Percentiles rank a stretch among this genome's conserved stretches.
These are phyloP conservation scores for Trichoderma gamsii DNA, from an alignment of 495 filamentous ascomycete species.

Conservation along the genomic window DNA sequence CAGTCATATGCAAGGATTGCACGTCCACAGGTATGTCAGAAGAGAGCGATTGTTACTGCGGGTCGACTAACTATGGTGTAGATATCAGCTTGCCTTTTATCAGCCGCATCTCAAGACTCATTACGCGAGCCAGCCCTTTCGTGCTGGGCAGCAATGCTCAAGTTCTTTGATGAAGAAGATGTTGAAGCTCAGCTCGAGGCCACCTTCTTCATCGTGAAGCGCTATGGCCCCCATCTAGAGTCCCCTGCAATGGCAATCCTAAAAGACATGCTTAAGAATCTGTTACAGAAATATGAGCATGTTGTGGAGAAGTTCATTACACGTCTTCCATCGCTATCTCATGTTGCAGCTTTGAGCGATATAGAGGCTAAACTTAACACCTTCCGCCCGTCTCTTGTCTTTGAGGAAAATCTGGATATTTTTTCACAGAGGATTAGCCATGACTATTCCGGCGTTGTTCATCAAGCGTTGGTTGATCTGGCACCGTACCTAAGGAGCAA, in stretches of 20 bases:
- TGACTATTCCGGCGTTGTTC: constrained; percentile 78
- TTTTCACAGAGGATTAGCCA: constrained; percentile 68
- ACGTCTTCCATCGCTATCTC: constrained; percentile 69
- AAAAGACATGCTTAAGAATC: constrained; percentile 52
- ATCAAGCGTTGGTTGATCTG: constrained; percentile 72
- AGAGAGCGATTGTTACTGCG: constrained; percentile 13
- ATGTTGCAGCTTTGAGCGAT: constrained; percentile 62
- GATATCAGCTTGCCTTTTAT: constrained; percentile 83
- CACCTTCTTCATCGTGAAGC: constrained; percentile 78
- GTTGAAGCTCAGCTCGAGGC: constrained; percentile 73
- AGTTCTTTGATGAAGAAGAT: constrained; percentile 66
- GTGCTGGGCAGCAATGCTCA: constrained; percentile 77
- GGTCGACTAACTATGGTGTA: constrained; percentile 28
- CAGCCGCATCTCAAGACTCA: constrained; percentile 65
- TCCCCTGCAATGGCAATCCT: constrained; percentile 51
- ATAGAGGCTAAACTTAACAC: constrained; percentile 57
- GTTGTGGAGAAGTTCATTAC: constrained; percentile 59
- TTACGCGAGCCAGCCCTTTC: constrained; percentile 72
- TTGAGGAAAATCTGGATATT: constrained; percentile 56
- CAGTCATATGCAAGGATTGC: constrained; percentile 65
- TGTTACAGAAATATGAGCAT: constrained; percentile 55
- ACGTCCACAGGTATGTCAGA: constrained; percentile 66
- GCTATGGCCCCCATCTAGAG: constrained; percentile 68
- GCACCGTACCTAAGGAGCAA: constrained; percentile 62
- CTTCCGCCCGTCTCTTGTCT: constrained; percentile 50